Conservation (phyloP, 495 filamentous ascomycete genomes). For the Chaetomium fimeti region DNA sequence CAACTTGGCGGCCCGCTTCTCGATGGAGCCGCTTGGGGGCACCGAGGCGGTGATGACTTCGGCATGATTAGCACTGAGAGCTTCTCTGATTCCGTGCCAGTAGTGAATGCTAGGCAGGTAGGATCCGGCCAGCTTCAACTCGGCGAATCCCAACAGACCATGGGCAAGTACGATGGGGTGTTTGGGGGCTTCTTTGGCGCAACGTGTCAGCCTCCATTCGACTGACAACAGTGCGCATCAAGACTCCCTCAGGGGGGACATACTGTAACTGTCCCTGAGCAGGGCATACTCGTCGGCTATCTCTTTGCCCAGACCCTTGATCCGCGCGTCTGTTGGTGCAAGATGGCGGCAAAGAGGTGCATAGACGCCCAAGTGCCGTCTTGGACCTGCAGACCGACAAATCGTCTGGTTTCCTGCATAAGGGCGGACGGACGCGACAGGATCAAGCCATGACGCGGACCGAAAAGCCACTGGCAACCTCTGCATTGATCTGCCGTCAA, state of each 20-base stretch:
- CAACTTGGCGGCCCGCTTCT: slow-evolving; percentile 68
- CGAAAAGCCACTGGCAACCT: background rate
- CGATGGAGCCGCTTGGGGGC: slow-evolving; percentile 75
- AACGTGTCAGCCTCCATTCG: background rate
- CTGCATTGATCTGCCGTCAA: background rate
- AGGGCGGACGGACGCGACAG: background rate
- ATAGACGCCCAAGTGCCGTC: slow-evolving; percentile 19
- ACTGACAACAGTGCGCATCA: background rate
- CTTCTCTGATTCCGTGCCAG: slow-evolving; percentile 87
- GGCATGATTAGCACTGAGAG: slow-evolving; percentile 65
- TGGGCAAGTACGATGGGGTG: slow-evolving; percentile 82
- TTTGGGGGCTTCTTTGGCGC: slow-evolving; percentile 55
- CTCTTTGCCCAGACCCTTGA: slow-evolving; percentile 60
- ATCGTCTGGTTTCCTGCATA: slow-evolving; percentile 16
- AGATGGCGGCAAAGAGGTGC: slow-evolving; percentile 11
- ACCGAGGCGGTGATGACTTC: slow-evolving; percentile 81
- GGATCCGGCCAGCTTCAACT: slow-evolving; percentile 68
- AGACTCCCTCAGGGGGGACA: background rate
- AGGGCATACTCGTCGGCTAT: slow-evolving; percentile 75
- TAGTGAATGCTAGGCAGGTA: slow-evolving; percentile 78
- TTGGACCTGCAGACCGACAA: slow-evolving; percentile 1
- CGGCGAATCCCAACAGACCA: slow-evolving; percentile 87
- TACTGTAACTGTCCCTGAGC: slow-evolving; percentile 70
- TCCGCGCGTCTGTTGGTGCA: slow-evolving; percentile 45
- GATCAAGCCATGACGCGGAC: background rate